Percentiles rank a stretch among this genome's conserved stretches.
Conservation (phyloP, 768 basidiomycete genomes). For the Boletellus ananiceps region DNA sequence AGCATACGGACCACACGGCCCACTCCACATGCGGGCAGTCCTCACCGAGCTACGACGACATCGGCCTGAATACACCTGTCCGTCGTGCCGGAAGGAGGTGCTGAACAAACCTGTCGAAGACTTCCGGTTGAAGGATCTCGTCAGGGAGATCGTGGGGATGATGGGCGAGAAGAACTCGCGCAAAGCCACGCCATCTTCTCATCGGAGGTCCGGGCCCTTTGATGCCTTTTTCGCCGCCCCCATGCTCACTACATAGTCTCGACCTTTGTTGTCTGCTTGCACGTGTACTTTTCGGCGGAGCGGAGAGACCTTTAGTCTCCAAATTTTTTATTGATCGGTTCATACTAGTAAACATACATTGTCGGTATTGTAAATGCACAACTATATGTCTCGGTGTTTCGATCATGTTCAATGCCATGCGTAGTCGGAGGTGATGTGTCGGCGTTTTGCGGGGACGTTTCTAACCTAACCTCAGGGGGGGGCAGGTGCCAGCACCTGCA, state of each 20-base stretch:
- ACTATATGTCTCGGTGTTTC: too few relatives aligned
- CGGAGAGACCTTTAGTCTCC: too few relatives aligned
- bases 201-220: conserved; percentile 33
- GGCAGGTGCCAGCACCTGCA: too few relatives aligned
- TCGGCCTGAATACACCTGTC: conserved; percentile 59
- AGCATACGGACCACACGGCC: conserved; percentile 12
- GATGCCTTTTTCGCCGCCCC: conserved; percentile 41
- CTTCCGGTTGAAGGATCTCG: conserved; percentile 56
- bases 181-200: not conserved
- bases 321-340: too few relatives aligned
- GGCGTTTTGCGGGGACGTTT: too few relatives aligned
- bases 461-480: too few relatives aligned
- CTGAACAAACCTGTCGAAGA: conserved; percentile 51
- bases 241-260: not conserved
- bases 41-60: conserved; percentile 24
- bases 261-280: too few relatives aligned
- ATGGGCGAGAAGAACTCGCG: conserved; percentile 45
- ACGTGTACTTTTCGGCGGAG: too few relatives aligned
- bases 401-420: too few relatives aligned
- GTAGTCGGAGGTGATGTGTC: too few relatives aligned
- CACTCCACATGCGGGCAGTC: conserved; percentile 15
- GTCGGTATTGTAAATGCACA: too few relatives aligned
- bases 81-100: conserved; percentile 55
- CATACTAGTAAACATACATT: too few relatives aligned
- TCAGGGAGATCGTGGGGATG: conserved; percentile 45